Base-by-base conservation (phyloP, 306 rosid genomes). In the Rosa rugosa region DNA sequence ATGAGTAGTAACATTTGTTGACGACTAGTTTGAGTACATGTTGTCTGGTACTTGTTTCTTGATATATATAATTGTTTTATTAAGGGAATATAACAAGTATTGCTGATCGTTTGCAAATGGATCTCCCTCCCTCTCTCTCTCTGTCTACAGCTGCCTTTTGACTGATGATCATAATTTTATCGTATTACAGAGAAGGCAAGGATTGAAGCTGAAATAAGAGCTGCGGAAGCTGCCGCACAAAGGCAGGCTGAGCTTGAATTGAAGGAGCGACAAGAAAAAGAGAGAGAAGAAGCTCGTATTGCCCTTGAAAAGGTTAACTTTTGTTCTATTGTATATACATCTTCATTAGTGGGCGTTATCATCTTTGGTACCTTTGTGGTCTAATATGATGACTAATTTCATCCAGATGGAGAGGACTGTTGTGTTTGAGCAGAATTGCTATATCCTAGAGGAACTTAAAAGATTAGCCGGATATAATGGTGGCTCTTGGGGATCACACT, bases 251-350 rank as follows among this genome's bases (percentile, higher is more conserved):
- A 87, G 80, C 87, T 80, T 42, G 93, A 87, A 79, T 54, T 41
- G 72, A 88, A 87, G 86, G 86, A 79, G 73, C 96, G 71, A 17
- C 81, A 89, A 66, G 87, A 90, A 81, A 89, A 83, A 80, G 94
- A 96, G 60, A 93, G 99, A 84, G 94, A 91, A 84, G 98, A 94
- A 46, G 97, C 98, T 27, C 91, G 98, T 16, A 78, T 56, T 70
- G 94, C 91, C 8, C 81, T 95, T 34, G 90, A 87, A 49, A 83
- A 87, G 97, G 99, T 95, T 79, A 62, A 51, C 12, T 18, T 53
- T 57, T 73, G 59, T 60, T 31, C 46, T 23, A 16, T 71, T 8
- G 23, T 9, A 42, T 42, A 38, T 46, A 20, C 45, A 20, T 13
- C 59, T 38, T 76, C 47, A 57, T 72, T 14, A 18, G 50, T 74